phyloP scores from a whole-genome alignment of 1,284 basidiomycete species.

The Cutaneotrichosporon curvatum region DNA sequence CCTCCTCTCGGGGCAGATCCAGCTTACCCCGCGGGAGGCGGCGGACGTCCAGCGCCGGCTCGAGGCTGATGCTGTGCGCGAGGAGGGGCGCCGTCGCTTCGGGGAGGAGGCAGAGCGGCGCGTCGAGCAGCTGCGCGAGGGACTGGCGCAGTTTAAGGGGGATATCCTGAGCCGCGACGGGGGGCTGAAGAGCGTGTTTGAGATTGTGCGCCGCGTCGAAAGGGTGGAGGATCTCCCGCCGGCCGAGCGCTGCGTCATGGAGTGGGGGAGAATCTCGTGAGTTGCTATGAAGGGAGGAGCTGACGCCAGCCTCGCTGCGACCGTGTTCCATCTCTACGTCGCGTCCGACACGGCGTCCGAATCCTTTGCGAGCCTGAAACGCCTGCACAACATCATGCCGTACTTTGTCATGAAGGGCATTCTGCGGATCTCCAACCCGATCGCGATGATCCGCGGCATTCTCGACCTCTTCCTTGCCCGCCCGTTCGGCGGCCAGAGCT shows the following conservation, averaged over 20 bases:
- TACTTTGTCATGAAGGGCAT: conserved; percentile 94
- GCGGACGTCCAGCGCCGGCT: conserved; percentile 73
- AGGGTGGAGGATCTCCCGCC: conserved; percentile 69
- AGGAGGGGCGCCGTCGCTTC: conserved; percentile 80
- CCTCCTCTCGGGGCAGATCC: conserved; percentile 69
- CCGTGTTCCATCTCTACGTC: conserved; percentile 89
- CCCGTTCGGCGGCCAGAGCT: conserved; percentile 86
- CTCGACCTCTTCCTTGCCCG: conserved; percentile 96
- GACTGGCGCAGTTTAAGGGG: conserved; percentile 81
- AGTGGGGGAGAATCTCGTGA: conserved; percentile 95
- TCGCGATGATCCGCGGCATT: conserved; percentile 87
- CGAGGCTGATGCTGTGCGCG: conserved; percentile 81
- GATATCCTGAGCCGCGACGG: conserved; percentile 83
- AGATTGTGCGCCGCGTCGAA: conserved; percentile 74
- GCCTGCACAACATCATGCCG: conserved; percentile 93
- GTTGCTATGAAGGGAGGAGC: conserved; percentile 14
- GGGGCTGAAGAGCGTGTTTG: conserved; percentile 80
- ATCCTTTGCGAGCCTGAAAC: conserved; percentile 77
- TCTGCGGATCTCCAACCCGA: conserved; percentile 88
- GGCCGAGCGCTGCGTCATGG: conserved; percentile 81
- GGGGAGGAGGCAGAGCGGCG: conserved; percentile 76
- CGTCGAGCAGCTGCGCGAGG: conserved; percentile 77
- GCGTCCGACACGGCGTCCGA: conserved; percentile 90
- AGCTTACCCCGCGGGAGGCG: conserved; percentile 64
- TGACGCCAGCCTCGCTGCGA: conserved; percentile 68